phyloP scores from a whole-genome alignment of 192 early-diverging fungal species.

The Podochytrium sp. region DNA sequence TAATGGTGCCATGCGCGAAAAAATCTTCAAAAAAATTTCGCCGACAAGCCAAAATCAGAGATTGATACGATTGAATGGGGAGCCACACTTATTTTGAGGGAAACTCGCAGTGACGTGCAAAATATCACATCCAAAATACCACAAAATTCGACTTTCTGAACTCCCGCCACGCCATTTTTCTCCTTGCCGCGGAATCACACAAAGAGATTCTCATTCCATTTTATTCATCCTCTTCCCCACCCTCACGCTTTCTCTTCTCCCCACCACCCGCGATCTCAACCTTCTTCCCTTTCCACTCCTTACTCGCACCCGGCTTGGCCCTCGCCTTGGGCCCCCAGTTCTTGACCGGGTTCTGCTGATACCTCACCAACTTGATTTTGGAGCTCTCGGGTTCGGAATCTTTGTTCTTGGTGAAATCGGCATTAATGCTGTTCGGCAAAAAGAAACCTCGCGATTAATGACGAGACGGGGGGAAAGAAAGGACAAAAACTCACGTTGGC shows the following conservation, averaged over 20 bases:
- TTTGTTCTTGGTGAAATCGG: conserved; percentile 65
- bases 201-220: too few species aligned
- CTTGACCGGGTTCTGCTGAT: conserved; percentile 93
- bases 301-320: conserved; percentile 14
- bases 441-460: background rate
- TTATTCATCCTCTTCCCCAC: conserved; percentile 11
- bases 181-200: too few species aligned
- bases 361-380: conserved; percentile 84
- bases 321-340: conserved; percentile 94
- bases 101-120: too few species aligned
- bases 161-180: too few species aligned
- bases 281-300: background rate
- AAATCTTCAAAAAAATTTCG: too few species aligned
- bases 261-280: background rate
- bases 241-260: background rate
- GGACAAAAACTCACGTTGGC: conserved; percentile 28
- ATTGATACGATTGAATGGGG: too few species aligned
- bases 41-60: too few species aligned
- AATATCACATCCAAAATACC: too few species aligned
- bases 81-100: too few species aligned
- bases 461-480: too few species aligned
- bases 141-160: too few species aligned
- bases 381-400: conserved; percentile 76
- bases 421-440: conserved; percentile 48
- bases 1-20: too few species aligned